Evolutionary conservation across 306 rosid genomes (phyloP).

Genomic region (Castanea crenata): DNA sequence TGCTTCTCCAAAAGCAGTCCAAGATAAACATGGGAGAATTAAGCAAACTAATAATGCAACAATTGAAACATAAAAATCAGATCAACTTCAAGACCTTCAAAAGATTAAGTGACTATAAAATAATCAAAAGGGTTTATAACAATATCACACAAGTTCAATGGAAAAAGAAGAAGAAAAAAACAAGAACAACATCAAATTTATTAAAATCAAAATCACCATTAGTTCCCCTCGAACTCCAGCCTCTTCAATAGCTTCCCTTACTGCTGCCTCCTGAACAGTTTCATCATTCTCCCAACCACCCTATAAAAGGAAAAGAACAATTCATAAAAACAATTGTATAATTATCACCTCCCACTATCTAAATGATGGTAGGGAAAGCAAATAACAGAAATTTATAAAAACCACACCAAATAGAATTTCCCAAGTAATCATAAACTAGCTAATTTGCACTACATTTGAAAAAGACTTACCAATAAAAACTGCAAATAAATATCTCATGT

Average conservation of each 20-base stretch:
- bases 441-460: not conserved
- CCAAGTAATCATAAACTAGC: not conserved
- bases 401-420: not conserved
- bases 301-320: constrained; percentile 30
- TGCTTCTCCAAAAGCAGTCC: not conserved
- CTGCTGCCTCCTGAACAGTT: constrained; percentile 77
- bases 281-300: constrained; percentile 93
- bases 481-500: too few relatives aligned
- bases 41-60: not conserved
- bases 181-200: not conserved
- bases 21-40: not conserved
- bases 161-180: not conserved
- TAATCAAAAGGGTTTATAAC: not conserved
- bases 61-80: not conserved
- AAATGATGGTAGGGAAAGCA: constrained; percentile 3
- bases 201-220: constrained; percentile 39
- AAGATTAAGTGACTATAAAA: not conserved
- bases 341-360: not conserved
- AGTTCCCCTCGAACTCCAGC: constrained; percentile 79
- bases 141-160: not conserved
- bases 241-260: constrained; percentile 82
- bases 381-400: not conserved
- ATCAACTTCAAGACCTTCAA: not conserved
- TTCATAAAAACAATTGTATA: constrained; percentile 1
- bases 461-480: not conserved